phyloP scores from a whole-genome alignment of 75 land plant genomes.

The Sequoiadendron giganteum region DNA sequence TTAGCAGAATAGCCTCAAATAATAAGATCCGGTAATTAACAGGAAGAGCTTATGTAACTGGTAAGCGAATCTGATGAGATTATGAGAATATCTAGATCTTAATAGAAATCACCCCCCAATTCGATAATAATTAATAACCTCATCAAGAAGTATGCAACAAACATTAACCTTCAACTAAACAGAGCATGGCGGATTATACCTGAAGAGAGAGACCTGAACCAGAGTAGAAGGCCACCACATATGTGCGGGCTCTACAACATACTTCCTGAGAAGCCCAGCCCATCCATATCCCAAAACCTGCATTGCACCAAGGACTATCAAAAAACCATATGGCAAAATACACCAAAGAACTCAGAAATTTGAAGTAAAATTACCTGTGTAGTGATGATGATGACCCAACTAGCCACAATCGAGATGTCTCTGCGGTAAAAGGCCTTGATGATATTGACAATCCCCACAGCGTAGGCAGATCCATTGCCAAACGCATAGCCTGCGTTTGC shows the following conservation, averaged over 20 bases:
- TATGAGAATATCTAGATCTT: too few relatives aligned
- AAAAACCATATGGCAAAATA: neutral
- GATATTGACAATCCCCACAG: slow-evolving; percentile 20
- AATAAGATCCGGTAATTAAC: too few relatives aligned
- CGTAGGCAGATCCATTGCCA: slow-evolving; percentile 43
- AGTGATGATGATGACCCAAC: slow-evolving; percentile 59
- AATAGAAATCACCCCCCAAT: too few relatives aligned
- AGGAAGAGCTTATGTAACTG: too few relatives aligned
- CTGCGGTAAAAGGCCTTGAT: slow-evolving; percentile 69
- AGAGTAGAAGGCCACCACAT: too few relatives aligned
- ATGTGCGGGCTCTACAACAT: slow-evolving; percentile 64
- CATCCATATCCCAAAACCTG: slow-evolving; percentile 36
- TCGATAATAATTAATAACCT: too few relatives aligned
- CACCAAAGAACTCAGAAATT: neutral
- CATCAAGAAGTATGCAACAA: too few relatives aligned
- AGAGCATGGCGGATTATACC: too few relatives aligned
- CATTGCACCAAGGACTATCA: slow-evolving; percentile 12
- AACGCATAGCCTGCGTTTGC: slow-evolving; percentile 73
- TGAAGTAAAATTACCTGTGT: slow-evolving; percentile 47
- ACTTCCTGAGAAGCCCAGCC: slow-evolving; percentile 71
- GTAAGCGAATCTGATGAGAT: too few relatives aligned
- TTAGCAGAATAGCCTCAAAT: too few relatives aligned
- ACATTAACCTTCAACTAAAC: too few relatives aligned
- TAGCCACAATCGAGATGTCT: slow-evolving; percentile 44
- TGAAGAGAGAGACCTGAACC: neutral